Base-by-base conservation (phyloP, 1,139 yeast genomes). In the Kurtzmaniella quercitrusa region DNA sequence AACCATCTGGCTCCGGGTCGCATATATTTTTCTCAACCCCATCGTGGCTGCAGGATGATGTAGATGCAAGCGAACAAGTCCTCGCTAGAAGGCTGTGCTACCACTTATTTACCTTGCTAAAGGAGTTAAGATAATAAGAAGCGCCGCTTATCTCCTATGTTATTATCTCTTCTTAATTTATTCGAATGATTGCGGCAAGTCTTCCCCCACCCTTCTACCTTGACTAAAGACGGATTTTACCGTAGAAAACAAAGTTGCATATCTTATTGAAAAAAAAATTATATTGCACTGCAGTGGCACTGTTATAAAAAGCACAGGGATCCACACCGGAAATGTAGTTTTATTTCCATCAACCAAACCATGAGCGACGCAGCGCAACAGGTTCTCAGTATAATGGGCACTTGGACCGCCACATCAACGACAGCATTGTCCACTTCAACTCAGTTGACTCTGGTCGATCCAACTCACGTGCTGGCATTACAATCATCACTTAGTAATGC, bases 361-460 rank as follows among this genome's bases (percentile, higher is more conserved):
- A 26, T 26, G 30, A 26, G 30, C 12, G 30, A 26, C 6, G 30
- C 30, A 26, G 30, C 12, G n/a, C 14, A 26, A 5, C 6, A 30
- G 15, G 34, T 30, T 5, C 34, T 30, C 18, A 30, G 34, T 14
- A 4, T 16, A 3, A 5, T 30, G 18, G 20, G 37, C n/a, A 38
- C 53, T 5, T 61, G 66, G 65, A 46, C 61, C 2, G 59, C 66
- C 8, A 45, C 52, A 17, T 26, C 30, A 4, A 28, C 47, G 3
- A 17, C 37, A 7, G 14, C 37, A 2, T 50, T 58, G 5, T 65
- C 60, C 3, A 40, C 57, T 4, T 41, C 48, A 11, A 54, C 60
- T 11, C 42, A 50, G 36, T 28, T 32, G 5, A 57, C 61, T 1
- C 46, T 55, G 2, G 50, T 59, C 7, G 47, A 50, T 34, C 48